A percentile compares a stretch with the other conserved stretches of the same genome.
phyloP scores from a whole-genome alignment of 2,329 filamentous ascomycete species.

The Curvularia verruculosa region DNA sequence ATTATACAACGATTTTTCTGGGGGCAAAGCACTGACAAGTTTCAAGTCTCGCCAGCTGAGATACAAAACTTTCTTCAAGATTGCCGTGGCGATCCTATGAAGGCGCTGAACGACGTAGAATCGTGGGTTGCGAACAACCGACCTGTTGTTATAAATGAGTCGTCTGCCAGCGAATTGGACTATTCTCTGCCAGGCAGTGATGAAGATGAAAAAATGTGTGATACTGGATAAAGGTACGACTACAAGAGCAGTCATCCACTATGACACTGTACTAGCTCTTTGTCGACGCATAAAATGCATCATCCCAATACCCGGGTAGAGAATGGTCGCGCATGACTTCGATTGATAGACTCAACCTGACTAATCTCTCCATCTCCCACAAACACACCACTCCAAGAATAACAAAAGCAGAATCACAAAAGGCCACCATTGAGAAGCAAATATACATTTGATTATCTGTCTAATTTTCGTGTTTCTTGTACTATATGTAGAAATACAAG shows the following conservation, averaged over 20 bases:
- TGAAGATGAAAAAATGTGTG: not conserved
- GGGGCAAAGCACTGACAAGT: too few species aligned
- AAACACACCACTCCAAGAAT: not conserved
- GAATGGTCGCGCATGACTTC: not conserved
- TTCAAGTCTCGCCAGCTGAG: slow-evolving; percentile 36
- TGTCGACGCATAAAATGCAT: not conserved
- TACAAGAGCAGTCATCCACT: too few species aligned
- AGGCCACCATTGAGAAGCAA: not conserved
- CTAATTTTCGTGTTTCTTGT: not conserved
- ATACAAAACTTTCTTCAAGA: slow-evolving; percentile 41
- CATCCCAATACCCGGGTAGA: not conserved
- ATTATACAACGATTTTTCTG: not conserved
- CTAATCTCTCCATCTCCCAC: too few species aligned
- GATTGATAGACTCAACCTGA: not conserved
- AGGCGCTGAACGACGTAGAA: slow-evolving; percentile 27
- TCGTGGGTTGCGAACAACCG: slow-evolving; percentile 28
- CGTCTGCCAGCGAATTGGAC: not conserved
- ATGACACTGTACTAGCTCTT: not conserved
- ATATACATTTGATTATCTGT: not conserved
- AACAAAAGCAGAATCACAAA: not conserved
- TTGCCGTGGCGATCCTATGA: slow-evolving; percentile 35
- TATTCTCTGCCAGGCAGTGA: not conserved
- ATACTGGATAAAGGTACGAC: too few species aligned
- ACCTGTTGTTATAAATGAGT: not conserved
- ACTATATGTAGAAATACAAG: not conserved